These are phyloP conservation scores for Datura wrightii DNA, from an alignment of 257 asterid species.

Conservation along the genomic window DNA sequence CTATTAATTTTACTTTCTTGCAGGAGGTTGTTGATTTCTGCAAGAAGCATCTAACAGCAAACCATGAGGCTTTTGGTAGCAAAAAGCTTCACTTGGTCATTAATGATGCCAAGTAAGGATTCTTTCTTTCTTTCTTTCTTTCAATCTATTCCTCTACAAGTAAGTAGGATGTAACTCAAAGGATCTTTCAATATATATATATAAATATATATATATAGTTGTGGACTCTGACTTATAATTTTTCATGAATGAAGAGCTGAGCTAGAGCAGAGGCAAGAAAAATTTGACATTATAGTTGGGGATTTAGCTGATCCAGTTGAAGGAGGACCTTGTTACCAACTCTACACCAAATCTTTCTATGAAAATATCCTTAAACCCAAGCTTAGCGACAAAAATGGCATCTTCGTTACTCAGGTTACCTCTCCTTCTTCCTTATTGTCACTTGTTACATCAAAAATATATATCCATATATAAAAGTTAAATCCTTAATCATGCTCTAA, in stretches of 20 bases:
- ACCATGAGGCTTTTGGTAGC: slow-evolving; percentile 78
- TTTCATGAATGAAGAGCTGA: slow-evolving; percentile 56
- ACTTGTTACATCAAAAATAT: too few relatives aligned
- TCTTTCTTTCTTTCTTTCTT: background rate
- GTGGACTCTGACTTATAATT: too few relatives aligned
- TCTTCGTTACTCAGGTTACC: slow-evolving; percentile 87
- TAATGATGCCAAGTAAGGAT: slow-evolving; percentile 82
- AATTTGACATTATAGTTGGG: slow-evolving; percentile 84
- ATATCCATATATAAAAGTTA: too few relatives aligned
- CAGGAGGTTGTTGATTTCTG: slow-evolving; percentile 98
- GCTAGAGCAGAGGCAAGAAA: slow-evolving; percentile 74
- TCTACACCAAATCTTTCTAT: slow-evolving; percentile 85
- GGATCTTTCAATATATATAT: background rate
- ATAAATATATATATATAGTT: background rate
- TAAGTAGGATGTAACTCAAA: background rate
- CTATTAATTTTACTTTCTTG: slow-evolving; percentile 20
- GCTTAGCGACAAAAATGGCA: slow-evolving; percentile 64
- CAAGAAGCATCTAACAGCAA: slow-evolving; percentile 75
- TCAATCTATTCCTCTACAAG: background rate
- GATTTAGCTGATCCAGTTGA: slow-evolving; percentile 98
- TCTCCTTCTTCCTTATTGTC: background rate
- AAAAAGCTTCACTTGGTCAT: slow-evolving; percentile 81
- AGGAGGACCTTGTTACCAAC: slow-evolving; percentile 98
- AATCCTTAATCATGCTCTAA: background rate
- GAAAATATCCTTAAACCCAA: slow-evolving; percentile 81